Conservation (phyloP, 2,329 filamentous ascomycete species). For the Colletotrichum sp. region DNA sequence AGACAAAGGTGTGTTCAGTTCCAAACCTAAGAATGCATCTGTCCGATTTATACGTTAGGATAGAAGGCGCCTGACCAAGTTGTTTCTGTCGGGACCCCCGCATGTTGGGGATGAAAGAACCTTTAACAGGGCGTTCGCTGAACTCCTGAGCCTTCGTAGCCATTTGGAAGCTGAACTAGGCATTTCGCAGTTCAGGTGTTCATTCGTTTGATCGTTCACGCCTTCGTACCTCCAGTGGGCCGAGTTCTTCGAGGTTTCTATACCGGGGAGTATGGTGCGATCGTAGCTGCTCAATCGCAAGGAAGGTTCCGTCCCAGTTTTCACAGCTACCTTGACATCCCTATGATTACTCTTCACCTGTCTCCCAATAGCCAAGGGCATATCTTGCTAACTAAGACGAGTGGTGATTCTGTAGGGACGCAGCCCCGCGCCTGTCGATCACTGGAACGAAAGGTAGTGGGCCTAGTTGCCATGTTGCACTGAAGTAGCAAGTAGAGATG, state of each 20-base stretch:
- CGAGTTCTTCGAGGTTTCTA: too few relatives aligned
- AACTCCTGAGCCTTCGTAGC: too few relatives aligned
- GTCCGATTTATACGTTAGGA: neutral
- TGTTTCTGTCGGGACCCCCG: neutral
- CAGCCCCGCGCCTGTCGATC: too few relatives aligned
- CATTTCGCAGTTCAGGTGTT: too few relatives aligned
- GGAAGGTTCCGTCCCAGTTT: too few relatives aligned
- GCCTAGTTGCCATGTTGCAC: neutral
- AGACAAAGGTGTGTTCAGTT: neutral
- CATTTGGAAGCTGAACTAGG: too few relatives aligned
- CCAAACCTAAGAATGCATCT: neutral
- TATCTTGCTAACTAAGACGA: neutral
- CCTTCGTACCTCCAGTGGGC: too few relatives aligned
- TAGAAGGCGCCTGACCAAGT: neutral
- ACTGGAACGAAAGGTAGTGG: neutral
- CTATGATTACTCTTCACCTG: too few relatives aligned
- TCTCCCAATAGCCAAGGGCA: neutral
- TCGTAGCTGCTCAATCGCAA: too few relatives aligned
- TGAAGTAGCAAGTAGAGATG: neutral
- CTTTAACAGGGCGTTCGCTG: neutral
- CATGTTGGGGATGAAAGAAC: neutral
- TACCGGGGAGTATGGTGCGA: too few relatives aligned
- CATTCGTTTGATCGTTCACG: too few relatives aligned
- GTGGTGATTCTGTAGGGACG: neutral
- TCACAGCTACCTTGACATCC: too few relatives aligned